Conservation (phyloP, 2,329 filamentous ascomycete genomes). For the Leptographium lundbergii region DNA sequence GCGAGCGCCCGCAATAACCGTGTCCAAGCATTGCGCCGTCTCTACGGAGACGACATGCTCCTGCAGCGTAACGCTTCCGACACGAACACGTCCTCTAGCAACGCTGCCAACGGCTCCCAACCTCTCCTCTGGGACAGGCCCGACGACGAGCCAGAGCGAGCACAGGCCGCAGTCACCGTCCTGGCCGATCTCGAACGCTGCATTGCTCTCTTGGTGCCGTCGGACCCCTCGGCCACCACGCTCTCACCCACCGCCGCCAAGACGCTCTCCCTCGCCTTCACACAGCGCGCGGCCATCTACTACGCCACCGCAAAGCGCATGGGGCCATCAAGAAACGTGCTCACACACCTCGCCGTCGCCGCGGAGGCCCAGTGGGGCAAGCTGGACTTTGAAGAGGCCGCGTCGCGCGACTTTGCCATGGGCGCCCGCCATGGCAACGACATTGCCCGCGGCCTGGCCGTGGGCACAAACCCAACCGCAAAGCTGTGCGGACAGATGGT, state of each 20-base stretch:
- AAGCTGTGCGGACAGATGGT: slow-evolving; percentile 60
- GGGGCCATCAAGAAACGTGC: not conserved
- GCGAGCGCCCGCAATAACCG: slow-evolving; percentile 65
- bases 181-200: slow-evolving; percentile 44
- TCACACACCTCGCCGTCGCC: not conserved
- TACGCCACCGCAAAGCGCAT: slow-evolving; percentile 40
- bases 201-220: slow-evolving; percentile 45
- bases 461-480: slow-evolving; percentile 54
- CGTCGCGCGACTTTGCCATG: slow-evolving; percentile 49
- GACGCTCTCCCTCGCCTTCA: slow-evolving; percentile 57
- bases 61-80: slow-evolving; percentile 18
- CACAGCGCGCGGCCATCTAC: slow-evolving; percentile 56
- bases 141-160: slow-evolving; percentile 17
- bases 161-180: slow-evolving; percentile 16
- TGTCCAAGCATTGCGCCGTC: slow-evolving; percentile 50
- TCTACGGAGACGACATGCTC: slow-evolving; percentile 49
- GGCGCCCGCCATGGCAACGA: slow-evolving; percentile 54
- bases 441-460: slow-evolving; percentile 50
- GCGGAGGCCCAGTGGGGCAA: slow-evolving; percentile 33
- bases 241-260: slow-evolving; percentile 53
- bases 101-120: slow-evolving; percentile 12
- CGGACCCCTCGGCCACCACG: slow-evolving; percentile 30
- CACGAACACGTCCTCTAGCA: not conserved
- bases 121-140: slow-evolving; percentile 23
- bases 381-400: slow-evolving; percentile 48